Conservation (phyloP, 106 monocot species). For the Allium sativum region DNA sequence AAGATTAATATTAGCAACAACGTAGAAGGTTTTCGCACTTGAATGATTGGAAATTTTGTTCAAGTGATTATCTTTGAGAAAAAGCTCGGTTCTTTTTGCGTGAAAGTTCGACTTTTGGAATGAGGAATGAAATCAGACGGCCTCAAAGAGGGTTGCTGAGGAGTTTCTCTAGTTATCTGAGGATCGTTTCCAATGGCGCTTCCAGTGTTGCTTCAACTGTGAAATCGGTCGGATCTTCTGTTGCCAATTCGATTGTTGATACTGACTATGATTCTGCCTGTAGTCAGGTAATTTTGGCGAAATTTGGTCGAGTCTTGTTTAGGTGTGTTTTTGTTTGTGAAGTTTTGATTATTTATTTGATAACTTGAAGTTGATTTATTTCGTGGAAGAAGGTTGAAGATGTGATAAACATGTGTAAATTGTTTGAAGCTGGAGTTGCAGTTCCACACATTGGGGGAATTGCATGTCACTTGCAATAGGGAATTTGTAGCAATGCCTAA, state of each 20-base stretch:
- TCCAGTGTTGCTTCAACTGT: slow-evolving; percentile 21
- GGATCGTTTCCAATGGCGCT: slow-evolving; percentile 21
- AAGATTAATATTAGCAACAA: no score
- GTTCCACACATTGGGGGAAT: no score
- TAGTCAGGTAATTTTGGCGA: slow-evolving; percentile 13
- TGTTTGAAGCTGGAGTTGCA: background rate
- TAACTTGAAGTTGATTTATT: background rate
- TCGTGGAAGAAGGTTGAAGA: background rate
- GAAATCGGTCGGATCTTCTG: slow-evolving; percentile 17
- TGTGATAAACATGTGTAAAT: background rate
- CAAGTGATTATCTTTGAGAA: no score
- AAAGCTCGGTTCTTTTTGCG: no score
- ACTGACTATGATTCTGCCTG: slow-evolving; percentile 15
- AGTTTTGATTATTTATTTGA: background rate
- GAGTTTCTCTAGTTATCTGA: slow-evolving; percentile 13
- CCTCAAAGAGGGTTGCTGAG: slow-evolving; percentile 17
- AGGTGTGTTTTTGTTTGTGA: background rate
- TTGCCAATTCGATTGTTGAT: slow-evolving; percentile 17
- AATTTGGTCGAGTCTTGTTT: slow-evolving; percentile 3
- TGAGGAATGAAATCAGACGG: slow-evolving; percentile 22
- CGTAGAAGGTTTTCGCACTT: no score
- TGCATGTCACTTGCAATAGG: no score
- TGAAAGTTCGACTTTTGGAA: slow-evolving; percentile 7
- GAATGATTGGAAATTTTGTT: no score
- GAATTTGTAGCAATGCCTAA: no score